Percentiles rank a stretch among this genome's conserved stretches.
Conservation (phyloP, 331 rosid genomes). For the Acacia pycnantha region DNA sequence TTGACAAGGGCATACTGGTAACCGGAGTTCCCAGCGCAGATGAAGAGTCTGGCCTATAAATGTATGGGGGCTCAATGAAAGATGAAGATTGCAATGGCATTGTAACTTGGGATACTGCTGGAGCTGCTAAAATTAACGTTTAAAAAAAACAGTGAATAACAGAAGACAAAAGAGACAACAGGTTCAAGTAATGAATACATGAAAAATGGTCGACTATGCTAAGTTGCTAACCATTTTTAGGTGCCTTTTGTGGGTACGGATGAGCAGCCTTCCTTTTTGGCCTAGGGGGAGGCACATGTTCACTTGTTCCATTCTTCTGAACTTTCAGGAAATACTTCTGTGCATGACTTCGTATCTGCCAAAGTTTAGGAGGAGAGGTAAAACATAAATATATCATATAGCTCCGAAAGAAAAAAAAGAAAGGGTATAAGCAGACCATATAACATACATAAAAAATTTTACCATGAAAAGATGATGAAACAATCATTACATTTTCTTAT, state of each 20-base stretch:
- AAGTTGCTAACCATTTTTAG: conserved; percentile 50
- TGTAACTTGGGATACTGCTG: conserved; percentile 34
- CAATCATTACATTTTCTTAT: background rate
- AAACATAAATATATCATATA: background rate
- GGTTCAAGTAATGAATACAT: background rate
- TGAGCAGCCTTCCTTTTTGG: conserved; percentile 79
- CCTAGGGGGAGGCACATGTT: conserved; percentile 87
- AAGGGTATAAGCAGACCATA: background rate
- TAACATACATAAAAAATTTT: background rate
- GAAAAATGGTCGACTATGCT: background rate
- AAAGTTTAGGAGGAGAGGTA: background rate
- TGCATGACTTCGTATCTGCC: conserved; percentile 83
- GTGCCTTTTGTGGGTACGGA: conserved; percentile 79
- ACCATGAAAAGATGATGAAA: background rate
- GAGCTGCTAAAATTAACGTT: conserved; percentile 37
- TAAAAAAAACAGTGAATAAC: background rate
- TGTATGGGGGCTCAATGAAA: conserved; percentile 40
- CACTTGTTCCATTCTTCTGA: conserved; percentile 76
- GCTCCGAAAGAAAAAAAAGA: background rate
- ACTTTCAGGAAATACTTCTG: conserved; percentile 82
- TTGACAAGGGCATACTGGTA: conserved; percentile 39
- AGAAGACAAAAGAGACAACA: conserved; percentile 6
- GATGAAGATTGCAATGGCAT: conserved; percentile 52
- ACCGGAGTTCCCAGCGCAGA: conserved; percentile 48
- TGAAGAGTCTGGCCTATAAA: conserved; percentile 52